Evolutionary conservation across 225 moss, liverwort and hornwort genomes (phyloP).

Genomic region (Thuidium tamariscinum): DNA sequence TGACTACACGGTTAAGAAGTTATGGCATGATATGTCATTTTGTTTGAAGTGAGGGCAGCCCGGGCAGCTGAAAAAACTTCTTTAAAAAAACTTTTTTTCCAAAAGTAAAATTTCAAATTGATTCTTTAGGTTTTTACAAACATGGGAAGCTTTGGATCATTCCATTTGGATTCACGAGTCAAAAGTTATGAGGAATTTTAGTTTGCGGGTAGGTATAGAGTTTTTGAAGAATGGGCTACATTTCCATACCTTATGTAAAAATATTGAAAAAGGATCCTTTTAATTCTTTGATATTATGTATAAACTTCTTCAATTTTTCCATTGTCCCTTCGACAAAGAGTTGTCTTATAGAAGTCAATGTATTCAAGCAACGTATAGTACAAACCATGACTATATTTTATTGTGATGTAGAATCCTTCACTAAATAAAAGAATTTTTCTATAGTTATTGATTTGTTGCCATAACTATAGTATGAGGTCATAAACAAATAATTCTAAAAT

Average conservation of each 20-base stretch:
- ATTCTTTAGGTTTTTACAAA: too few relatives aligned
- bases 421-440: not conserved
- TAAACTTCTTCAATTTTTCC: not conserved
- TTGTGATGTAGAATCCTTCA: rapidly evolving
- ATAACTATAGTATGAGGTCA: rapidly evolving
- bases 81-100: too few relatives aligned
- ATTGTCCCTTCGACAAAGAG: rapidly evolving
- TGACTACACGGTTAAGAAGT: too few relatives aligned
- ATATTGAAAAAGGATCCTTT: not conserved
- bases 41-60: too few relatives aligned
- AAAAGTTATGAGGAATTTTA: too few relatives aligned
- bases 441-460: not conserved
- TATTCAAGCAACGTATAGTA: not conserved
- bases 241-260: not conserved
- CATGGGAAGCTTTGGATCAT: too few relatives aligned
- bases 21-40: too few relatives aligned
- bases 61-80: too few relatives aligned
- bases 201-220: too few relatives aligned
- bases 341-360: not conserved
- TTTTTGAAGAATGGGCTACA: rapidly evolving
- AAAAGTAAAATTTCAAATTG: too few relatives aligned
- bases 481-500: not conserved
- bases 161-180: too few relatives aligned
- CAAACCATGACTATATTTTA: not conserved
- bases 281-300: not conserved